Conservation (phyloP, 2,329 filamentous ascomycete species). For the Graphilbum ipis-grandicollis region DNA sequence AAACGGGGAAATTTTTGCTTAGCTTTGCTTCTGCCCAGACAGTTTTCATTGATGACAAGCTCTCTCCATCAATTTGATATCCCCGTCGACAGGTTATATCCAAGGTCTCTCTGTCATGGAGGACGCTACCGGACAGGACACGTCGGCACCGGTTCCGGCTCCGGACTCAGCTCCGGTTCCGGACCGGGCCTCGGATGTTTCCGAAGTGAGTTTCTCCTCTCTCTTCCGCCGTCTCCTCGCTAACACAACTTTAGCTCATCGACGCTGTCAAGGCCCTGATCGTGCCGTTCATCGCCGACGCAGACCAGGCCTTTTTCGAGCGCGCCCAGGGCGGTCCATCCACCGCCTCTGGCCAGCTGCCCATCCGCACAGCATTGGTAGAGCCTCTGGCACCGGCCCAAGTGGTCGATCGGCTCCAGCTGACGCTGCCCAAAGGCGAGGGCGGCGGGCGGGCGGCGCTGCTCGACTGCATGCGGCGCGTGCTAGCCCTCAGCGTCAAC, state of each 20-base stretch:
- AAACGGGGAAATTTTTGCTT: too few species aligned
- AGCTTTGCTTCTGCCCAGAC: too few species aligned
- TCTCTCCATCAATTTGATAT: too few species aligned
- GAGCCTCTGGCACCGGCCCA: slow-evolving; percentile 42
- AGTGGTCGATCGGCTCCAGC: slow-evolving; percentile 34
- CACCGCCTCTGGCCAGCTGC: slow-evolving; percentile 17
- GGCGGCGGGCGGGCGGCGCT: slow-evolving; percentile 57
- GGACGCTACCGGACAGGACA: too few species aligned
- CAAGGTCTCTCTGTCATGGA: too few species aligned
- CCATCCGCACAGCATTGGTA: slow-evolving; percentile 41
- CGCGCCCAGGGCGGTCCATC: slow-evolving; percentile 34
- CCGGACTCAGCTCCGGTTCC: too few species aligned
- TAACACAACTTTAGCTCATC: slow-evolving; percentile 35
- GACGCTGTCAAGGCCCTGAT: slow-evolving; percentile 49
- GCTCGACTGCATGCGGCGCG: slow-evolving; percentile 48
- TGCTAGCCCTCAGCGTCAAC: slow-evolving; percentile 81
- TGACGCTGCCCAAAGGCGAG: slow-evolving; percentile 37
- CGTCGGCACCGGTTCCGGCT: too few species aligned
- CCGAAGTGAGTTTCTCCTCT: background rate
- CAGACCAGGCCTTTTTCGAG: slow-evolving; percentile 41
- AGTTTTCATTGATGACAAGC: too few species aligned
- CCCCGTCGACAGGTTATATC: too few species aligned
- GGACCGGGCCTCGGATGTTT: background rate
- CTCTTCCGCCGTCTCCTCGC: background rate
- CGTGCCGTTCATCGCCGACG: slow-evolving; percentile 52